Conservation (phyloP, 768 basidiomycete genomes). For the Trametes villosa region DNA sequence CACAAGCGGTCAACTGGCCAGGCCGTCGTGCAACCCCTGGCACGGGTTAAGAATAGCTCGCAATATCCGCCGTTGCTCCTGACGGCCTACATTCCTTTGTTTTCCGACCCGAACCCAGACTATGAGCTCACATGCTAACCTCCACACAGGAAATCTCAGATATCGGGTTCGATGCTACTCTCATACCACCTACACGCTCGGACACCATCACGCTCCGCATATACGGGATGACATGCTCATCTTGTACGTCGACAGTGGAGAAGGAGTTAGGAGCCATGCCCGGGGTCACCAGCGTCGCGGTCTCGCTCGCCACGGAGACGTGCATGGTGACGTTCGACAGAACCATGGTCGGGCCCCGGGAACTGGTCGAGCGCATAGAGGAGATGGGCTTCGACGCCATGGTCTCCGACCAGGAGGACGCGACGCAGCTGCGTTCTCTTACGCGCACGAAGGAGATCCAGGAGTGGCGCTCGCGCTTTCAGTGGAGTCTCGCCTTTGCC, state of each 20-base stretch:
- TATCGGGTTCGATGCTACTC: slow-evolving; percentile 88
- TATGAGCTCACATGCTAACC: background rate
- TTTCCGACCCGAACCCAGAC: background rate
- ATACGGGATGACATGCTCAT: slow-evolving; percentile 91
- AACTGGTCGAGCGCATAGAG: slow-evolving; percentile 85
- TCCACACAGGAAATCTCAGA: slow-evolving; percentile 81
- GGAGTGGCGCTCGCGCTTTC: slow-evolving; percentile 84
- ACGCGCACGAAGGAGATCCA: slow-evolving; percentile 89
- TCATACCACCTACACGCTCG: slow-evolving; percentile 64
- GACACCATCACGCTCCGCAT: slow-evolving; percentile 78
- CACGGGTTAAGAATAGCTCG: too few species aligned
- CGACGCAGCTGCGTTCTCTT: slow-evolving; percentile 84
- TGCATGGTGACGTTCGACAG: slow-evolving; percentile 80
- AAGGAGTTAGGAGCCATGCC: slow-evolving; percentile 67
- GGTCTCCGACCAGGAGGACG: slow-evolving; percentile 77
- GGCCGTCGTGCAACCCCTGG: too few species aligned
- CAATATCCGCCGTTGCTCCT: too few species aligned
- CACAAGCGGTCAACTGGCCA: too few species aligned
- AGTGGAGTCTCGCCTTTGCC: slow-evolving; percentile 77
- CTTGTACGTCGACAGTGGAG: slow-evolving; percentile 81
- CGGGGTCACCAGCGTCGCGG: slow-evolving; percentile 71
- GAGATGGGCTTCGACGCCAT: slow-evolving; percentile 92
- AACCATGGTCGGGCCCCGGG: slow-evolving; percentile 72
- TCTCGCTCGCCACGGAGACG: slow-evolving; percentile 77
- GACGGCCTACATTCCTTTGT: too few species aligned